These are phyloP conservation scores for Pisolithus tinctorius DNA, from an alignment of 768 basidiomycete species.

Conservation along the genomic window DNA sequence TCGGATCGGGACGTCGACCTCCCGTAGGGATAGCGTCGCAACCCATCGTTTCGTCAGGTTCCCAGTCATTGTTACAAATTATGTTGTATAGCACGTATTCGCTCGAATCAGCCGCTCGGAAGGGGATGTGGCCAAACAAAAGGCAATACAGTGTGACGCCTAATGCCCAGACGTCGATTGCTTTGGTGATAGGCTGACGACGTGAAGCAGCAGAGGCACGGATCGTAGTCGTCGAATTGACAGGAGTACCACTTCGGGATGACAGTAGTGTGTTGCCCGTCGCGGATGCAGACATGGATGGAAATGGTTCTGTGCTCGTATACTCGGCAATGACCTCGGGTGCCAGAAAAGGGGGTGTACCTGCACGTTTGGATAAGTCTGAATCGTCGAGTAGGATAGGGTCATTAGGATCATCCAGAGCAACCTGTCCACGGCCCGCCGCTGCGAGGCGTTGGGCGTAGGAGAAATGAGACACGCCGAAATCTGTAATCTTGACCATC, in stretches of 20 bases:
- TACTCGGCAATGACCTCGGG: constrained; percentile 87
- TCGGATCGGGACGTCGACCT: constrained; percentile 42
- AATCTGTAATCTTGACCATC: constrained; percentile 95
- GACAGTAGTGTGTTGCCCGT: constrained; percentile 26
- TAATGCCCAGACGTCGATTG: constrained; percentile 97
- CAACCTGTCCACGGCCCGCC: constrained; percentile 36
- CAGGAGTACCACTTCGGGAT: constrained; percentile 21
- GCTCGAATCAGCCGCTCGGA: constrained; percentile 45
- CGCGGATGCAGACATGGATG: constrained; percentile 25
- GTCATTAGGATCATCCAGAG: constrained; percentile 44
- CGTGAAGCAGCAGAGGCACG: constrained; percentile 18
- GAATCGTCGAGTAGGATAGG: constrained; percentile 75
- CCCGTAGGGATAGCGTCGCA: constrained; percentile 58
- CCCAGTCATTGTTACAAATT: constrained; percentile 74
- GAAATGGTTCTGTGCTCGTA: constrained; percentile 29
- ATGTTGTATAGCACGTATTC: constrained; percentile 77
- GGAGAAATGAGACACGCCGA: constrained; percentile 95
- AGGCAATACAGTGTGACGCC: constrained; percentile 95
- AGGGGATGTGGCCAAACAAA: constrained; percentile 83
- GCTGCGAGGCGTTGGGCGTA: constrained; percentile 77
- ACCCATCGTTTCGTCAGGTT: constrained; percentile 64
- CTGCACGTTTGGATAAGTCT: constrained; percentile 85
- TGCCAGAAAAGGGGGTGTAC: constrained; percentile 93
- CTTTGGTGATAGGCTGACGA: constrained; percentile 69
- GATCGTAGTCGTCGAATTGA: constrained; percentile 24